Evolutionary conservation across 1,139 yeast species (phyloP).

Genomic region (Nakaseomyces delphensis): DNA sequence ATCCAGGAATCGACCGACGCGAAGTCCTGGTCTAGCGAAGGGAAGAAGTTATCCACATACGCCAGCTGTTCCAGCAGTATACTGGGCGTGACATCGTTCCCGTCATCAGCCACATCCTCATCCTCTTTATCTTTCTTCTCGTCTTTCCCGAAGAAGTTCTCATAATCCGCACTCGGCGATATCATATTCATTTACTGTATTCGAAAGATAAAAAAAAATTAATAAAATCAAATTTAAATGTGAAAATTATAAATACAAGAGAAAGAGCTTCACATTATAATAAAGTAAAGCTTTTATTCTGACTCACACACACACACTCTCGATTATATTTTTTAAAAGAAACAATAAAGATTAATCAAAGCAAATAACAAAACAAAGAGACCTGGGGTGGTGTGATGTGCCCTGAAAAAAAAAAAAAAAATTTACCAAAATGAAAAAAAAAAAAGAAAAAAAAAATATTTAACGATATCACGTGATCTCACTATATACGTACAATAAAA

Average conservation of each 20-base stretch:
- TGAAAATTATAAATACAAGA: neutral
- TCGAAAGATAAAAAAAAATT: neutral
- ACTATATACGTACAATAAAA: no score
- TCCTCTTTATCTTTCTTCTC: neutral
- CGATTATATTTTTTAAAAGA: no score
- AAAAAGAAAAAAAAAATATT: no score
- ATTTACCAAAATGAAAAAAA: no score
- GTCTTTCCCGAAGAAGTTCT: constrained; percentile 4
- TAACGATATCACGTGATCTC: no score
- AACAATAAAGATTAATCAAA: no score
- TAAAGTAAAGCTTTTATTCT: neutral
- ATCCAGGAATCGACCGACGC: constrained; percentile 22
- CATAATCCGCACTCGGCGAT: constrained; percentile 4
- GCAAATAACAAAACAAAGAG: no score
- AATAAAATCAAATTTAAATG: neutral
- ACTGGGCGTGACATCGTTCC: constrained; percentile 39
- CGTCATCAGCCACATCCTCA: neutral
- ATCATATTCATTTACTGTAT: neutral
- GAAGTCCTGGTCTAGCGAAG: constrained; percentile 36
- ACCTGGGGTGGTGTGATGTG: no score
- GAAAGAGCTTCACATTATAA: neutral
- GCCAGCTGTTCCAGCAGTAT: constrained; percentile 69
- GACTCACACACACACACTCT: no score
- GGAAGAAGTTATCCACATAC: constrained; percentile 64
- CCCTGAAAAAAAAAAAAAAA: no score